Evolutionary conservation across 805 yeast genomes (phyloP), one percentile per base, ranked within the genome.

Genomic region (Peterozyma xylosa): DNA sequence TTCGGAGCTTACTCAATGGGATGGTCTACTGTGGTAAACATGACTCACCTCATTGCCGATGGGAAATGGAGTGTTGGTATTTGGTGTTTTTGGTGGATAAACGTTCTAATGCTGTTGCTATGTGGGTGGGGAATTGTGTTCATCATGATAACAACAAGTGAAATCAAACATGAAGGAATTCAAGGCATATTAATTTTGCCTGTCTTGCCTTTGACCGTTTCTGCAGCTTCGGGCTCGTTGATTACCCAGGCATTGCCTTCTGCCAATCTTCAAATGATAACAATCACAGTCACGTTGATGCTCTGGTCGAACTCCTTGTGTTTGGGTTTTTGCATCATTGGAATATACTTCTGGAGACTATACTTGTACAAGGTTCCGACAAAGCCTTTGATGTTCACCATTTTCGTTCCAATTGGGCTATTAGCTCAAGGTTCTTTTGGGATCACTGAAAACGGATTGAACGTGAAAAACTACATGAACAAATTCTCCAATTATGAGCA

Each of bases 1-100:
- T 64, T 86, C 64, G 96, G 96, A 6, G 80, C 91, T 49, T 73
- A 75, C 45, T 81, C 87, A 14, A 89, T 89, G 96, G 96, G 89
- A 1, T 69, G 70, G 49, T 71, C 78, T 10, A 79, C 95, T 2
- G 59, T 88, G 48, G 66, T 82, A 30, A 81, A 78, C 55, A 76
- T 73, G 63, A 59, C 82, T 27, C 70, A 69, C 48, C 59, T 57
- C 33, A 48, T 83, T 27, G 67, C 76, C 15, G 67, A 68, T 16
- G 50, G 53, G 38, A 51, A 57, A 29, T 67, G 83, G 71, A 63
- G 71, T 36, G 63, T 75, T 5, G 71, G 75, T 13, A 57, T 72
- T 2, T 86, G 78, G 59, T 74, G 68, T 1, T 61, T 88, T 21
- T 89, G 95, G 95, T 82, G 91, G 87, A 66, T 86, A 17, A 76